Conservation (phyloP, 1,284 basidiomycete species). For the Sporisorium iseilematis-ciliati region DNA sequence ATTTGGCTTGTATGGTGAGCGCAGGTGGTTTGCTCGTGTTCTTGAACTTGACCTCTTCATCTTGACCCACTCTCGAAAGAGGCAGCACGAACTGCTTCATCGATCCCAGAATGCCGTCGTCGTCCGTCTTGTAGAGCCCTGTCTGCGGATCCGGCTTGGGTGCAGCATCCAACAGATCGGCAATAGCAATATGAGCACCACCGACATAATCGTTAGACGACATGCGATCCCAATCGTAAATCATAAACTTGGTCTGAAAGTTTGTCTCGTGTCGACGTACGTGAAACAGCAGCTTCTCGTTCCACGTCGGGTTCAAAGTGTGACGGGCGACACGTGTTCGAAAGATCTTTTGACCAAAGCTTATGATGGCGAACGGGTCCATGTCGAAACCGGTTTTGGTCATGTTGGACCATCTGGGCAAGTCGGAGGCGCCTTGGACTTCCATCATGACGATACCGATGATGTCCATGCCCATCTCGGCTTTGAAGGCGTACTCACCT, state of each 20-base stretch:
- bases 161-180: constrained; percentile 55
- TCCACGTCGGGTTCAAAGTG: constrained; percentile 86
- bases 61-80: constrained; percentile 44
- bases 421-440: constrained; percentile 79
- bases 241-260: constrained; percentile 59
- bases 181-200: constrained; percentile 45
- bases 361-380: constrained; percentile 96
- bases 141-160: constrained; percentile 58
- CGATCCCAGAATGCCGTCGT: constrained; percentile 34
- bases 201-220: constrained; percentile 66
- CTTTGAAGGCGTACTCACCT: constrained; percentile 73
- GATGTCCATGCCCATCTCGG: constrained; percentile 78
- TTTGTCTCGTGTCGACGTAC: constrained; percentile 86
- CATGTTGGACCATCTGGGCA: constrained; percentile 84
- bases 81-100: constrained; percentile 56
- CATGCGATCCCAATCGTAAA: constrained; percentile 69
- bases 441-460: constrained; percentile 91
- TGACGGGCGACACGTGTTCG: constrained; percentile 77
- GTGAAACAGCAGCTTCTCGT: constrained; percentile 95
- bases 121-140: constrained; percentile 52
- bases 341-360: constrained; percentile 97
- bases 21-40: constrained; percentile 23
- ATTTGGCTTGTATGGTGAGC: constrained; percentile 79
- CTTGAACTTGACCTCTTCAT: constrained; percentile 58
- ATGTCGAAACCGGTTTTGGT: constrained; percentile 84